Evolutionary conservation across 2,329 filamentous ascomycete species (phyloP).

Genomic region (Calonectria leucothoes): DNA sequence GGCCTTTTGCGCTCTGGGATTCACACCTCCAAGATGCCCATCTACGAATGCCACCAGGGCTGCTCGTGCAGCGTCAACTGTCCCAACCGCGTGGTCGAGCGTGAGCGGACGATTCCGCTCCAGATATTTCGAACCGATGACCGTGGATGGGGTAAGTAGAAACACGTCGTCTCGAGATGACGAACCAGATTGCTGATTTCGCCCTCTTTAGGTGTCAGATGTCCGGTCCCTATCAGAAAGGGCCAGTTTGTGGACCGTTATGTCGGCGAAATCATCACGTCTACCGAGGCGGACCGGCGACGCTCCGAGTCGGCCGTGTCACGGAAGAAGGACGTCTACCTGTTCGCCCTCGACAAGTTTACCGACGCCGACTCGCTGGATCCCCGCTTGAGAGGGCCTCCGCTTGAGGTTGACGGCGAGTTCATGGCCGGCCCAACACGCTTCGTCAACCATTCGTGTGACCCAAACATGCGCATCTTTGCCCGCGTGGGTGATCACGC

Average conservation of each 20-base stretch:
- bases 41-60: constrained; percentile 83
- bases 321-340: constrained; percentile 79
- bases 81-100: constrained; percentile 81
- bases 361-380: constrained; percentile 67
- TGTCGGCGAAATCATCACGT: constrained; percentile 77
- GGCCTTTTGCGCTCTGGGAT: constrained; percentile 65
- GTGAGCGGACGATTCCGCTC: constrained; percentile 76
- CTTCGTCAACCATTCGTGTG: constrained; percentile 87
- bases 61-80: constrained; percentile 75
- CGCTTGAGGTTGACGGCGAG: constrained; percentile 76
- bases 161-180: background rate
- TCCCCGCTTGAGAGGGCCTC: constrained; percentile 64
- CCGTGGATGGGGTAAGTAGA: constrained; percentile 77
- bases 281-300: constrained; percentile 72
- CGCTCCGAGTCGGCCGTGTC: constrained; percentile 66
- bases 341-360: constrained; percentile 88
- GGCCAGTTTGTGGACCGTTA: constrained; percentile 87
- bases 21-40: constrained; percentile 67
- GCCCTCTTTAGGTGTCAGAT: constrained; percentile 66
- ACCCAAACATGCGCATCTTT: constrained; percentile 84
- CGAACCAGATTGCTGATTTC: background rate
- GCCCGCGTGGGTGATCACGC: constrained; percentile 82
- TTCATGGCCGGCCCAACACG: constrained; percentile 82
- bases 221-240: constrained; percentile 70
- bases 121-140: constrained; percentile 81